Evolutionary conservation across 495 filamentous ascomycete species (phyloP).

Genomic region (Hypomontagnella monticulosa): DNA sequence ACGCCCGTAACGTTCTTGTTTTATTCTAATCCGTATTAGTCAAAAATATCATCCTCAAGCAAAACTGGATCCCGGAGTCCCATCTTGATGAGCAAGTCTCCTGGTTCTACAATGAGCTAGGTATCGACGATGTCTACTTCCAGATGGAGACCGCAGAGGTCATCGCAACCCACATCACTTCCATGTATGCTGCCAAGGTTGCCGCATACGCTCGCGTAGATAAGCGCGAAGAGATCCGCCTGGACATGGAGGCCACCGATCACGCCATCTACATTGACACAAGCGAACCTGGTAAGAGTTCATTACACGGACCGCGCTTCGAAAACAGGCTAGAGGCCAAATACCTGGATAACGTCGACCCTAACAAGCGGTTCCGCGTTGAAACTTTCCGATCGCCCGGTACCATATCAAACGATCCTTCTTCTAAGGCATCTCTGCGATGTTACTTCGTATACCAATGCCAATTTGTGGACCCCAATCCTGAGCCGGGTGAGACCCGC

Average conservation of each 20-base stretch:
- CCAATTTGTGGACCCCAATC: constrained; percentile 79
- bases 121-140: constrained; percentile 99
- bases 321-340: constrained; percentile 94
- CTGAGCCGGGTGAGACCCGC: constrained; percentile 80
- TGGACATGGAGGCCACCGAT: constrained; percentile 94
- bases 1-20: not conserved
- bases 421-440: constrained; percentile 79
- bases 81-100: constrained; percentile 85
- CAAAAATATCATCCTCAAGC: constrained; percentile 52
- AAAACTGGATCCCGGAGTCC: constrained; percentile 82
- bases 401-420: constrained; percentile 60
- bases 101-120: constrained; percentile 98
- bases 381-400: constrained; percentile 96
- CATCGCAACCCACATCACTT: constrained; percentile 93
- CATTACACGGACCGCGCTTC: constrained; percentile 81
- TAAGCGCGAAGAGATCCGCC: constrained; percentile 88
- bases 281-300: constrained; percentile 82
- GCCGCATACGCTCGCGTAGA: constrained; percentile 94
- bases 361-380: constrained; percentile 77
- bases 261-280: constrained; percentile 99
- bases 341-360: constrained; percentile 81
- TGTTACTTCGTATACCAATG: constrained; percentile 99
- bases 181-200: constrained; percentile 95
- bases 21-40: constrained; percentile 48
- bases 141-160: constrained; percentile 87